Conservation (phyloP, 2,329 filamentous ascomycete species). For the Coniella vitis region DNA sequence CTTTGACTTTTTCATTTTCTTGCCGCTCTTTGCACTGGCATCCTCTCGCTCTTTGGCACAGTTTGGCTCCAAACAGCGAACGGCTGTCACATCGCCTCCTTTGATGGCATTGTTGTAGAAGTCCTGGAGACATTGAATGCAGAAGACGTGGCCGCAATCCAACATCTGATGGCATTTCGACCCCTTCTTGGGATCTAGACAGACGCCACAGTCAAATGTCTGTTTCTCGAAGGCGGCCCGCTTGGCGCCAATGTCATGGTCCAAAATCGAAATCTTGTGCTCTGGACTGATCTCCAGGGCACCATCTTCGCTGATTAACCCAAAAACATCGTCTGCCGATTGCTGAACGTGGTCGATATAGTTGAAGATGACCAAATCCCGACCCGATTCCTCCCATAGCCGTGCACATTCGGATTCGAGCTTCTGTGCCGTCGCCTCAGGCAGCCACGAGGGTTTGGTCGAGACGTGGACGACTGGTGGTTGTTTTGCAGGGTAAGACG, state of each 20-base stretch:
- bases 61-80: constrained; percentile 72
- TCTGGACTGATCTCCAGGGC: constrained; percentile 45
- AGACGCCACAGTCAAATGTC: constrained; percentile 84
- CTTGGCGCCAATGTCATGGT: constrained; percentile 70
- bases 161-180: constrained; percentile 71
- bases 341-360: constrained; percentile 59
- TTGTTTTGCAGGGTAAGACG: constrained; percentile 48
- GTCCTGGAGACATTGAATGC: constrained; percentile 75
- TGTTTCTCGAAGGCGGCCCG: constrained; percentile 70
- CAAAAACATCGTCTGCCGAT: constrained; percentile 54
- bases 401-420: constrained; percentile 44
- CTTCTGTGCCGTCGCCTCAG: constrained; percentile 36
- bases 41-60: constrained; percentile 61
- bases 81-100: constrained; percentile 71
- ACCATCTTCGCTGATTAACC: constrained; percentile 41
- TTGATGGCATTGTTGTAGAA: constrained; percentile 86
- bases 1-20: constrained; percentile 53
- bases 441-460: constrained; percentile 52
- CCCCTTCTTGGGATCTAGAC: constrained; percentile 89
- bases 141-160: constrained; percentile 88
- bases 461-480: constrained; percentile 46
- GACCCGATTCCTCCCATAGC: constrained; percentile 58
- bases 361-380: constrained; percentile 51
- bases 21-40: constrained; percentile 24
- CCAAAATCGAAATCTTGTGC: constrained; percentile 65